Base-by-base conservation (phyloP, 192 early-diverging fungal species). In the Paraglomus brasilianum region DNA sequence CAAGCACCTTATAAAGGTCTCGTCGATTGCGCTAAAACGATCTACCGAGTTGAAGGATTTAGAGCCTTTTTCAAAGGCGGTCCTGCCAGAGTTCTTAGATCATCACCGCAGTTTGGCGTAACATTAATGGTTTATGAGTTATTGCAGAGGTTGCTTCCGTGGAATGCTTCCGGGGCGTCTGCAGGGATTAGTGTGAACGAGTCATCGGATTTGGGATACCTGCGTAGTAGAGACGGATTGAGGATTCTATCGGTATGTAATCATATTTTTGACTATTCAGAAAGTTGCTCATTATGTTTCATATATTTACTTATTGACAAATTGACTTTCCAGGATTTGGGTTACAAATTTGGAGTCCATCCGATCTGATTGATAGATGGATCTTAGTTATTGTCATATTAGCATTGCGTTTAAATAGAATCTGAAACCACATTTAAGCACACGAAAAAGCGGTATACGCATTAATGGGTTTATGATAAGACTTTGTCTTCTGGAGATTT, bases 51-150 rank as follows among this genome's bases (percentile, higher is more conserved):
- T 76, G 96, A 98, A 82, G 96, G 96, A 9, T 89, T 93, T 73
- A 84, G 85, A 65, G 96, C 96, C 10, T 95, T 98, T 77, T 98
- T 96, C 82, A 98, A 96, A 81, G 96, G 96, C 63, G 96, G 96
- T 1, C 82, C 93, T 11, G 93, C 95, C 1, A 86, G 96, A 67
- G 87, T 98, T n/a, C 74, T 96, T 51, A 84, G 96, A 24, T 92
- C 91, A 1, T 94, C 93, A n/a, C 96, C 96, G 15, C 96, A 98
- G 80, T 96, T 96, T 77, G 96, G 95, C 75, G 90, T 92, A n/a
- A 98, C 96, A 0, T 81, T 98, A 41, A 94, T 92, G 76, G 87
- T 86, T 40, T 98, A 95, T 73, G 96, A 98, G 80, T 71, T 95
- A 5, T 80, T 97, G 41, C 92, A 97, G 73, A 83, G 84, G 50